These are phyloP conservation scores for Rhizopus delemar DNA, from an alignment of 371 early-diverging fungal genomes.

Conservation along the genomic window DNA sequence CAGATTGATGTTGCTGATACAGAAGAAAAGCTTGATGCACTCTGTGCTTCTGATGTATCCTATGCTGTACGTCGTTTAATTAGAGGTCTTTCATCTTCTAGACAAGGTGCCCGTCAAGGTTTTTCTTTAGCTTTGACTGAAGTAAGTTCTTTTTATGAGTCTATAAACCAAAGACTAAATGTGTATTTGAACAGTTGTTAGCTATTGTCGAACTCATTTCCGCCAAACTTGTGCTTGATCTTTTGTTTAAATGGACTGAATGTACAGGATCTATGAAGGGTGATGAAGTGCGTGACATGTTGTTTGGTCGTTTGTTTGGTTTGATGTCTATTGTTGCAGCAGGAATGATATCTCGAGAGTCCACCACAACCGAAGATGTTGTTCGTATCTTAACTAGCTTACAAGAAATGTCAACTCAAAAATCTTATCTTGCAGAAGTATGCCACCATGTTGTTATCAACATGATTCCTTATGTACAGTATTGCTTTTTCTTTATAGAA, in stretches of 20 bases:
- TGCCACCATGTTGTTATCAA: constrained; percentile 72
- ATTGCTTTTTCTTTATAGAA: too few species aligned
- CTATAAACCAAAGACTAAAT: neutral
- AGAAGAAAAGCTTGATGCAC: constrained; percentile 65
- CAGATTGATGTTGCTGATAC: constrained; percentile 40
- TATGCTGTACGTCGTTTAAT: constrained; percentile 89
- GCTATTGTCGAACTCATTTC: constrained; percentile 48
- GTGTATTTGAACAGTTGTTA: constrained; percentile 30
- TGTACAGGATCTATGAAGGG: constrained; percentile 56
- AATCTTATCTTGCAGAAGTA: constrained; percentile 77
- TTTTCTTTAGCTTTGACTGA: constrained; percentile 93
- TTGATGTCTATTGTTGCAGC: constrained; percentile 79
- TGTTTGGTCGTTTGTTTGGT: constrained; percentile 91
- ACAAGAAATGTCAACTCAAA: constrained; percentile 64
- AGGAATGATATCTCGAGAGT: constrained; percentile 70
- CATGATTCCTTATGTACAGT: constrained; percentile 58
- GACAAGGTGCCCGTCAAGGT: constrained; percentile 93
- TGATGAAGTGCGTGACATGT: constrained; percentile 86
- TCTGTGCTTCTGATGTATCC: constrained; percentile 73
- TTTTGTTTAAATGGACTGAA: constrained; percentile 69
- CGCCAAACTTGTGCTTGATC: constrained; percentile 63
- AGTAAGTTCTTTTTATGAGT: constrained; percentile 29
- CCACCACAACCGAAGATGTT: constrained; percentile 69
- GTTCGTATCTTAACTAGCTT: constrained; percentile 66
- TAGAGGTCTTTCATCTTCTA: constrained; percentile 83